Base-by-base conservation (phyloP, 2,329 filamentous ascomycete genomes). In the Penicillium sp. region DNA sequence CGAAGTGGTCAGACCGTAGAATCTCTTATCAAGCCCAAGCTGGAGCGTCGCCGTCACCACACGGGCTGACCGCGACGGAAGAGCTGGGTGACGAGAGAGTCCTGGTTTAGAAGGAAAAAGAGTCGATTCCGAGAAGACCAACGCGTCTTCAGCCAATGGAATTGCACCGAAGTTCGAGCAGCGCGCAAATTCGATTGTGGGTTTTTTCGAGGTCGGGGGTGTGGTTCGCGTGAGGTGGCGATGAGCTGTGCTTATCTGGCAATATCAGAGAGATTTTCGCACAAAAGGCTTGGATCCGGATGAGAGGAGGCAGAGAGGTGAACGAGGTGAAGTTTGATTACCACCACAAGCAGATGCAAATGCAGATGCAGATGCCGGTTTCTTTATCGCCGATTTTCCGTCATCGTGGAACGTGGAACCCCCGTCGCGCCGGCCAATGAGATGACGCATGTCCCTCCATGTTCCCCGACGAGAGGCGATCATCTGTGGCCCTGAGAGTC, bases 31-130 rank as follows among this genome's bases (percentile, higher is more conserved):
- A 72, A 75, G 77, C 81, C 79, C 74, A 75, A 78, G 75, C 71
- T 72, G 68, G 81, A 86, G 85, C 89, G 89, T 95, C 86, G 88
- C 89, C 88, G 84, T 89, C 85, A 86, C 83, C 87, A 86, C 87
- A 86, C 59, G 10, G 86, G 85, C 79, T 86, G 49, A 91, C 89
- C 87, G 89, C 89, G 67, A 93, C 91, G 89, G 92, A 91, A 87
- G 87, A 74, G 75, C 74, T 64, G 57, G 66, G 60, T 56, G 59
- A 65, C 48, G 63, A 66, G 62, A 64, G 56, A 50, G 56, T 62
- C 62, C 61, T 57, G 53, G 58, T 25, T 41, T 48, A 13, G 44
- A 44, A 44, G 27, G 42, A 42, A 38, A 35, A 42, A 40, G 42
- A 25, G 43, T 52, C 44, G 57, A 50, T 49, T 42, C 31, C 38